Base-by-base conservation (phyloP, 495 filamentous ascomycete species). In the Penicillium alfredii region DNA sequence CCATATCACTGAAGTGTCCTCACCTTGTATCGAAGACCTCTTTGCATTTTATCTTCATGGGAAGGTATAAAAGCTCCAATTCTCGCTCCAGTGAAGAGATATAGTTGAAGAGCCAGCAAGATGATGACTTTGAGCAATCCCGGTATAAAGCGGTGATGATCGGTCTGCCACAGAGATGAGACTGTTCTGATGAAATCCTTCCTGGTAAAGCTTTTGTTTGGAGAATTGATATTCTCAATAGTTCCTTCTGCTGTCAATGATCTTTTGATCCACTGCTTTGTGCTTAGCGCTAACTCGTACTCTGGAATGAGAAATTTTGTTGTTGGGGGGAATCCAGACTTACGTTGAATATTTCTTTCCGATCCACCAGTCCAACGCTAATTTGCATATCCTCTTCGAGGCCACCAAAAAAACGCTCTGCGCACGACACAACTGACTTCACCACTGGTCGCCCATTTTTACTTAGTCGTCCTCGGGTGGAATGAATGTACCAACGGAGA, bases 71-170 rank as follows among this genome's bases (percentile, higher is more conserved):
- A 46, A 33, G 38, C 35, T 25, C 45, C 24, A 31, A 56, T 47
- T n/a, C 42, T 56, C 44, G 29, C 41, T 47, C 42, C 42, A 18
- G 44, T 52, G 25, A 52, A 49, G 5, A 56, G 39, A 19, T 40
- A 56, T 19, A 56, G 8, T 29, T 56, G 36, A 31, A 56, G 44
- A 29, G 40, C 28, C 14, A 56, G 18, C 30, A 33, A 18, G 4
- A 56, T 47, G 16, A 36, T 42, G 13, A 42, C 38, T 36, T 56
- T 52, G 6, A 56, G 39, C 15, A 47, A 36, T 1, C 36, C 27
- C 11, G 41, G 42, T 3, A 56, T 35, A 16, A 56, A 51, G 0
- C 18, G 1, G 22, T 19, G 33, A 47, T 46, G 37, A 33, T 53
- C 37, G 5, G 21, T 10, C 31, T 20, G 22, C 41, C 34, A 56